Base-by-base conservation (phyloP, 768 basidiomycete species). In the Lentinula guzmanii region DNA sequence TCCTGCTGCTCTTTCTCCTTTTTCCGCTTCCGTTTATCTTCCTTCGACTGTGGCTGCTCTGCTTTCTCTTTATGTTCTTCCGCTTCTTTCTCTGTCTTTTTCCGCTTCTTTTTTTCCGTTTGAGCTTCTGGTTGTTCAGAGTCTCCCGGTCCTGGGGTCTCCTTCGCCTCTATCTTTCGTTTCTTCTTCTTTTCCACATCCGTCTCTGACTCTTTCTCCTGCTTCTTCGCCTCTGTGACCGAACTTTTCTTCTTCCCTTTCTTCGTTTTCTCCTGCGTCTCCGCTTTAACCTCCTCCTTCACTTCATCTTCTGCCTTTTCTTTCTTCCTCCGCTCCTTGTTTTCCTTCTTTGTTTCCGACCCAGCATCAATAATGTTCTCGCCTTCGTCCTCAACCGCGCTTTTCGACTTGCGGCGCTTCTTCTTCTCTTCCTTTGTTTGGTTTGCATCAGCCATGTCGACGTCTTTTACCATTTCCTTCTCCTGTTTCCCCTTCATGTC, bases 391-490 rank as follows among this genome's bases (percentile, higher is more conserved):
- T 21, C 37, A 11, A 65, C 52, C 57, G 62, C 28, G 57, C 57
- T 50, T 64, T 61, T 16, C 31, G 57, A 63, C 35, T 53, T 63
- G 24, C 60, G 45, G n/a, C 39, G 61, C 62, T 60, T 45, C 28
- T 54, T 51, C 41, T 51, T 60, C 35, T 57, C 50, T n/a, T 57
- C 50, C 37, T 52, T 58, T 10, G 65, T 59, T 41, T 50, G 46
- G 31, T 42, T 55, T 45, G 16, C 52, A 13, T 58, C 45, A 28
- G 39, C 43, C 21, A 45, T 51, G 37, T 63, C 56, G 46, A 45
- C 28, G 39, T 52, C 56, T 21, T 60, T 50, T 42, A 64, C 31
- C 57, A 70, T 64, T 28, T 74, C 68, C 63, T 72, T 71, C 65
- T 75, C 37, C 62, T 65, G 16, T 56, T 63, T 7, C 53, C 46